phyloP scores from a whole-genome alignment of 2,329 filamentous ascomycete genomes.

The Ambrosiella beaveri region DNA sequence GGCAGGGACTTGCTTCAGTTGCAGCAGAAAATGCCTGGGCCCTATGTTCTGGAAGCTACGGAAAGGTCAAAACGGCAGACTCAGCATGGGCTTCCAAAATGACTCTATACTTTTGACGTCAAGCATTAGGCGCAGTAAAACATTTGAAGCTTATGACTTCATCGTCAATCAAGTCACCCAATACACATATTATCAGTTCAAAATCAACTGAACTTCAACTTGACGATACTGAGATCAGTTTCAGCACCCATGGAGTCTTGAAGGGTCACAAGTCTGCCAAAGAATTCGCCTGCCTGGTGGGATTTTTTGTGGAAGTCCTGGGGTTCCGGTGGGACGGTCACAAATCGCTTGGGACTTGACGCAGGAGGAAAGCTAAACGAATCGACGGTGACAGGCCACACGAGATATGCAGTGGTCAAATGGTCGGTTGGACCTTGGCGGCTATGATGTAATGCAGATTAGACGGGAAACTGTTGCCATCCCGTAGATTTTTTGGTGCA shows the following conservation, averaged over 20 bases:
- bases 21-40: background rate
- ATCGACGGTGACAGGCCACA: background rate
- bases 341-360: background rate
- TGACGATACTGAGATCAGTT: too few species aligned
- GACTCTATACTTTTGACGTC: background rate
- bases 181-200: background rate
- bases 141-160: background rate
- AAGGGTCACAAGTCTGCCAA: background rate
- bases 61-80: background rate
- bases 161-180: background rate
- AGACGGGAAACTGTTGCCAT: too few species aligned
- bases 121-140: background rate
- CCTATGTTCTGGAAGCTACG: background rate
- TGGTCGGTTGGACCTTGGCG: background rate
- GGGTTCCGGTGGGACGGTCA: background rate
- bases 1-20: constrained; percentile 4
- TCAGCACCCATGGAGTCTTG: background rate
- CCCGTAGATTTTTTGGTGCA: too few species aligned
- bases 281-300: background rate
- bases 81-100: background rate
- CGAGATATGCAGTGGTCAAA: background rate
- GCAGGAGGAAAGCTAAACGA: constrained; percentile 1
- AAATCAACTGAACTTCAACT: background rate
- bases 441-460: too few species aligned
- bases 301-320: background rate